phyloP scores from a whole-genome alignment of 306 rosid genomes.

The Pyrus betulifolia region DNA sequence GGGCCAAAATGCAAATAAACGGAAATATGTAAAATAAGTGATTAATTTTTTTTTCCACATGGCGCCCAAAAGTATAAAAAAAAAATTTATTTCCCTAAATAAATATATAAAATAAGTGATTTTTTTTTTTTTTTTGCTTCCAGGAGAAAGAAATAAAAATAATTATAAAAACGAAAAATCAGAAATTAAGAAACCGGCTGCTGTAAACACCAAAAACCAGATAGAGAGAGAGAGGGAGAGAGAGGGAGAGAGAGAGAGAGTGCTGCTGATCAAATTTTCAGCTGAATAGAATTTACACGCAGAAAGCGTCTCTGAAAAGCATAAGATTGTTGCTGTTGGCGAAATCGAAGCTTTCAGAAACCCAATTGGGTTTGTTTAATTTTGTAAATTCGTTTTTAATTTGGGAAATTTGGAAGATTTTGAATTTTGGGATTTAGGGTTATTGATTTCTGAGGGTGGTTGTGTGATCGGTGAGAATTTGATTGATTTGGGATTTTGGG shows the following conservation, averaged over 20 bases:
- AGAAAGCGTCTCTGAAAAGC: background rate
- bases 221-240: constrained; percentile 27
- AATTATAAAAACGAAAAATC: background rate
- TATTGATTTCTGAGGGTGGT: constrained; percentile 5
- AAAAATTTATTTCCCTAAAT: no score
- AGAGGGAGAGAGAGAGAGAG: constrained; percentile 27
- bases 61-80: no score
- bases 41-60: no score
- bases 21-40: background rate
- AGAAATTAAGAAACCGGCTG: constrained; percentile 55
- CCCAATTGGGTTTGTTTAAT: background rate
- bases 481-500: constrained; percentile 8
- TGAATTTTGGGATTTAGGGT: constrained; percentile 19
- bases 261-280: constrained; percentile 28
- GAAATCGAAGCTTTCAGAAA: background rate
- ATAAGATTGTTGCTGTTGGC: background rate
- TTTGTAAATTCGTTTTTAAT: background rate
- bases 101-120: no score
- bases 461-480: constrained; percentile 41
- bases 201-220: constrained; percentile 56
- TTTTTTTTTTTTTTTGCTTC: background rate
- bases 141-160: background rate
- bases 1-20: background rate
- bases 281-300: background rate
- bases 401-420: constrained; percentile 11